Evolutionary conservation across 257 asterid species (phyloP), one percentile per base, ranked within the genome.

Genomic region (Nicotiana sylvestris): DNA sequence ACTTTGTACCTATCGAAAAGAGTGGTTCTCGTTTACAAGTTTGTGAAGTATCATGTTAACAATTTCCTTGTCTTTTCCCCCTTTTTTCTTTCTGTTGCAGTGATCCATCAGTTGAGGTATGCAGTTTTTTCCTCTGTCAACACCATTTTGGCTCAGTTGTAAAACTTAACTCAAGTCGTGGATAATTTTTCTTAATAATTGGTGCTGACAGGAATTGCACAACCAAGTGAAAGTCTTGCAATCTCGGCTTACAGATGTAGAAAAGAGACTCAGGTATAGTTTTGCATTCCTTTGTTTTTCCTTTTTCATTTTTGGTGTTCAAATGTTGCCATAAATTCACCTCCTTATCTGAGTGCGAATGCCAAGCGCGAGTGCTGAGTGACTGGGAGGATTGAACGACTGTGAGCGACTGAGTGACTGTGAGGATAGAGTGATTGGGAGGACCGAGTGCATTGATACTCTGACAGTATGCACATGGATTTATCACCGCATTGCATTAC

Each of bases 61-160:
- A 4, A 10, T 74, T 12, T 49, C 61, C 25, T 74, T 7, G 62
- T 49, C 43, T 49, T 51, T 81, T 39, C 29, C 81, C 55, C 80
- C 66, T 11, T 30, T 13, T 67, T 88, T 82, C 15, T 33, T 37
- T 25, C 51, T 86, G 84, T 85, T 87, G 93, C 98, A 95, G 98
- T 70, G 87, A 87, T 58, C 90, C 93, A 27, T 90, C 97, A 81
- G 39, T 86, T 62, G 98, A 95, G 95, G 97, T 92, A 84, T 68
- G 78, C 78, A 9, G 37, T 64, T 57, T 46, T 83, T 77, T 80
- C 29, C 67, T n/a, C 53, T 16, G 74, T 70, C 70, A 49, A 30
- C 80, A 30, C 30, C 33, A 37, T 32, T 74, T 33, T 66, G 39
- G 25, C 21, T 43, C 13, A 0, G 8, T 66, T 4, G 17, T 32